Conservation (phyloP, 1,139 yeast species). For the Suhomyces chickasaworum region DNA sequence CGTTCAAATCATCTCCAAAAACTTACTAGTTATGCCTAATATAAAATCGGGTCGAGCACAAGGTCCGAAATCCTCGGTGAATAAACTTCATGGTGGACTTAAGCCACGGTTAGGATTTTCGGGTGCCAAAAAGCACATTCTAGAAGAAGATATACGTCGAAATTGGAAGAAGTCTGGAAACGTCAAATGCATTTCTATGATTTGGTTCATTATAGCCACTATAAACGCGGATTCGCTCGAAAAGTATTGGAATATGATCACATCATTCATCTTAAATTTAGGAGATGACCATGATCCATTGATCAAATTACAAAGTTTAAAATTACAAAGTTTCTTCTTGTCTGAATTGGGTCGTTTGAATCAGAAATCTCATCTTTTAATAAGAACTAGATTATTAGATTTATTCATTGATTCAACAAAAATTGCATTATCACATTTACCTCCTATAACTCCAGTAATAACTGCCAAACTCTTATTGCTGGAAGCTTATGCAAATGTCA, state of each 20-base stretch:
- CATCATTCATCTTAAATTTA: constrained; percentile 53
- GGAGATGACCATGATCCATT: constrained; percentile 52
- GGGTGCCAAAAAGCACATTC: constrained; percentile 21
- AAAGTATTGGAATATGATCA: constrained; percentile 44
- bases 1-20: constrained; percentile 8
- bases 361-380: constrained; percentile 17
- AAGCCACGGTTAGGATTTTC: constrained; percentile 34
- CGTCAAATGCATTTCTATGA: constrained; percentile 28
- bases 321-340: constrained; percentile 25
- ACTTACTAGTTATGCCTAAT: constrained; percentile 10
- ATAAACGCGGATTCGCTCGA: constrained; percentile 19
- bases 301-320: constrained; percentile 47
- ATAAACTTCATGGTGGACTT: constrained; percentile 24
- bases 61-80: too few relatives aligned
- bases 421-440: constrained; percentile 47
- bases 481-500: constrained; percentile 28
- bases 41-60: constrained; percentile 3
- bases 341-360: constrained; percentile 13
- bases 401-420: constrained; percentile 45
- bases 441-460: constrained; percentile 42
- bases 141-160: constrained; percentile 27
- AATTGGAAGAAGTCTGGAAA: constrained; percentile 37
- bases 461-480: constrained; percentile 27
- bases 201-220: constrained; percentile 31
- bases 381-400: constrained; percentile 42